Percentiles rank a stretch among this genome's conserved stretches.
These are phyloP conservation scores for Cornus florida DNA, from an alignment of 148 eudicot genomes.

Conservation along the genomic window DNA sequence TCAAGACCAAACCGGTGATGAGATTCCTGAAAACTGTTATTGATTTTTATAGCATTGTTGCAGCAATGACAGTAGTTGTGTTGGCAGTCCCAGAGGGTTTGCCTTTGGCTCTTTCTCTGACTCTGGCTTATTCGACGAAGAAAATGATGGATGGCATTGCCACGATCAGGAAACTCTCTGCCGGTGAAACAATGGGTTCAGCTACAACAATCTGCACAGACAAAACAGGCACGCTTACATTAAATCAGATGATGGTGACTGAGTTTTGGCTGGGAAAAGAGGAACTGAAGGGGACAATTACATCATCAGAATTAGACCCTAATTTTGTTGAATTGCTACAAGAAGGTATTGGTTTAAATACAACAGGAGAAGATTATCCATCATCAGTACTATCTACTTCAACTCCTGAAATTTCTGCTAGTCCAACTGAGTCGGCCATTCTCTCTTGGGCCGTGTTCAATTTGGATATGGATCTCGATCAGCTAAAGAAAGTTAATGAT, in stretches of 20 bases:
- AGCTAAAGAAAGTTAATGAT: conserved; percentile 12
- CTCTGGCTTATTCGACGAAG: conserved; percentile 30
- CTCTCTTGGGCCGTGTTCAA: conserved; percentile 40
- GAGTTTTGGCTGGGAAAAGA: conserved; percentile 25
- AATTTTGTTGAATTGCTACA: background rate
- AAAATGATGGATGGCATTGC: conserved; percentile 25
- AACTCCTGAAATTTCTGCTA: conserved; percentile 35
- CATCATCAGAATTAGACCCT: background rate
- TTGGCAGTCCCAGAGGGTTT: conserved; percentile 24
- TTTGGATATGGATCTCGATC: conserved; percentile 26
- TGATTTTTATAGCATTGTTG: conserved; percentile 15
- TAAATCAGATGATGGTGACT: conserved; percentile 35
- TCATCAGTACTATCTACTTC: background rate
- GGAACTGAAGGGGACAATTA: background rate
- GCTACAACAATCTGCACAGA: conserved; percentile 49
- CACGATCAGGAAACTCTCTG: conserved; percentile 48
- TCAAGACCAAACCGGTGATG: conserved; percentile 16
- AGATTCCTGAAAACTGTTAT: conserved; percentile 18
- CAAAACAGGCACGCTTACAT: conserved; percentile 50
- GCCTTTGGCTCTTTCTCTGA: conserved; percentile 23
- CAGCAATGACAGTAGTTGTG: conserved; percentile 23
- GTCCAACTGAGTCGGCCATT: conserved; percentile 47
- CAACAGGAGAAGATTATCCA: background rate
- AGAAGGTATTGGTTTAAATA: background rate
- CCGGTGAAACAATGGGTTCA: conserved; percentile 52